Evolutionary conservation across 2,329 filamentous ascomycete species (phyloP), one percentile per base, ranked within the genome.

Genomic region (Penicillium sp.): DNA sequence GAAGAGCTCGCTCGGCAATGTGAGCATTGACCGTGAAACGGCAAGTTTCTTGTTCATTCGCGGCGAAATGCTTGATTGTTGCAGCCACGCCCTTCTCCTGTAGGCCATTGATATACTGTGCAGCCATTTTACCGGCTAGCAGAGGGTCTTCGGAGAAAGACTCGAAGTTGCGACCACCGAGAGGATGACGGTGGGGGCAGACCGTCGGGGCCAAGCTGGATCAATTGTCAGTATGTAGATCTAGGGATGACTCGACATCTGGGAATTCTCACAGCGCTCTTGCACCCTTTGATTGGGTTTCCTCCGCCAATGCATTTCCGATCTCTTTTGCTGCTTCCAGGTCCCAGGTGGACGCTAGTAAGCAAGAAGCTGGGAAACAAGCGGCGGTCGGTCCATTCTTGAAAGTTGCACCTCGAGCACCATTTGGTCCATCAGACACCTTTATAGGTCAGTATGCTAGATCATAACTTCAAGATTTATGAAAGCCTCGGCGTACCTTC

Each of bases 101-200:
- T 44, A 88, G 75, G 9, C 88, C 88, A 41, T 82, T 83, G 63
- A 90, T 86, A 56, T 89, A 90, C 52, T 87, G 82, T 1, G 86
- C 83, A n/a, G 88, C 87, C 55, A 91, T 76, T 60, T 86, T 88
- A 31, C 88, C 88, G 0, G 88, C 89, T 8, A 94, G 79, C 14
- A 87, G 81, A 0, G 89, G 89, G 60, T 93, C 90, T 70, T 93
- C 89, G 0, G 88, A 90, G 70, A 90, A 93, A 0, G 88, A 91
- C 72, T 94, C 90, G 61, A 93, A 94, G 60, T 91, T 91, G 55
- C 90, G 81, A 32, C 90, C 90, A 18, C 89, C 89, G 1, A 93
- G 79, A 0, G 90, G 90, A 49, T 88, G 88, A 14, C 90, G 83
- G 65, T 93, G 89, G 79, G 91, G 86, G 75, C 89, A 90, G 24